Evolutionary conservation across 2,329 filamentous ascomycete species (phyloP).

Genomic region (Exophiala alcalophila): DNA sequence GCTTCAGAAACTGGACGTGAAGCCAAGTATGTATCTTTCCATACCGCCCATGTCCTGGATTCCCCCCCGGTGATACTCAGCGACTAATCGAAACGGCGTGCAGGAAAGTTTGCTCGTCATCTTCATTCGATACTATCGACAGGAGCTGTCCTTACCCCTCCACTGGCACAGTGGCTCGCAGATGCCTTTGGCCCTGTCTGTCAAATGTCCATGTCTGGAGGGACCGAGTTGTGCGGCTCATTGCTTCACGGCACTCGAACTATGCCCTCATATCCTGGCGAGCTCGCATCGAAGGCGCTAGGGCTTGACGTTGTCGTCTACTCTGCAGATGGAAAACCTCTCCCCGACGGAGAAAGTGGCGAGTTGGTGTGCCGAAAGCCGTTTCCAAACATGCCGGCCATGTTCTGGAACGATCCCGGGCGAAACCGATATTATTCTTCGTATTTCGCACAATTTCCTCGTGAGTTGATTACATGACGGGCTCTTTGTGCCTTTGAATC

Average conservation of each 20-base stretch:
- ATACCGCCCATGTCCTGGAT: too few species aligned
- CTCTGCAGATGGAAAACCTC: not conserved
- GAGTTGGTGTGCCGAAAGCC: constrained; percentile 68
- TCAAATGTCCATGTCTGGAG: constrained; percentile 31
- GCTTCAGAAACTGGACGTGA: constrained; percentile 12
- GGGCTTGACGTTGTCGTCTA: constrained; percentile 38
- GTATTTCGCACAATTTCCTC: constrained; percentile 24
- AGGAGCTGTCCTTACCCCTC: constrained; percentile 14
- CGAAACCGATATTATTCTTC: constrained; percentile 52
- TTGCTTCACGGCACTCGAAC: constrained; percentile 59
- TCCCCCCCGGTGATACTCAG: too few species aligned
- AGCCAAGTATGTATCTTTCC: too few species aligned
- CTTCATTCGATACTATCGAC: constrained; percentile 13
- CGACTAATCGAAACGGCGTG: not conserved
- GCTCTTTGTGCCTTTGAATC: too few species aligned
- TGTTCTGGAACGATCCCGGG: constrained; percentile 55
- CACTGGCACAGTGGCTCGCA: not conserved
- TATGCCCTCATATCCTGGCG: constrained; percentile 60
- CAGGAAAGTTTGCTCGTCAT: not conserved
- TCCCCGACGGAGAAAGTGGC: constrained; percentile 58
- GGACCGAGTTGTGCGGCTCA: constrained; percentile 33
- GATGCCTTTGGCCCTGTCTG: constrained; percentile 7
- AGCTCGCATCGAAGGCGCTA: constrained; percentile 53
- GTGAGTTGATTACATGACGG: too few species aligned
- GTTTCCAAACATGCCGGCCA: constrained; percentile 74